A percentile compares a stretch with the other conserved stretches of the same genome.
phyloP scores from a whole-genome alignment of 1,284 basidiomycete species.

The Xerocomus amazonicus region DNA sequence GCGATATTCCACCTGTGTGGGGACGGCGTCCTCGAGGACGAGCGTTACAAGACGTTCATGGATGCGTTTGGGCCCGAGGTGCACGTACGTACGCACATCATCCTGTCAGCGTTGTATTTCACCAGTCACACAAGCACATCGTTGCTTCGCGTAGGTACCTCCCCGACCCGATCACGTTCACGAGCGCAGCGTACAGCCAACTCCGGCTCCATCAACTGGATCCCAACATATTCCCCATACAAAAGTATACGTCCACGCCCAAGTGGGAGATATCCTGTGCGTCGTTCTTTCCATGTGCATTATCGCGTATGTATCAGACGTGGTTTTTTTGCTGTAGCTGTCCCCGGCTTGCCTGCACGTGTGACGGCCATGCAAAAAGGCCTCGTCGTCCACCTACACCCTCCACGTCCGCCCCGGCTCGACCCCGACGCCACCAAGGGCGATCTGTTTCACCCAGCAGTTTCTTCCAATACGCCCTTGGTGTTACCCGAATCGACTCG shows the following conservation, averaged over 20 bases:
- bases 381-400: constrained; percentile 42
- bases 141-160: constrained; percentile 59
- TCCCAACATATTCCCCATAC: constrained; percentile 68
- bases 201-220: constrained; percentile 75
- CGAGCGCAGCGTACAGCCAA: constrained; percentile 69
- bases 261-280: constrained; percentile 43
- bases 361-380: constrained; percentile 39
- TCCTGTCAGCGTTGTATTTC: not conserved
- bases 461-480: constrained; percentile 29
- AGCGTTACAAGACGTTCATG: constrained; percentile 73
- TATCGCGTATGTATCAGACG: not conserved
- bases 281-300: constrained; percentile 8
- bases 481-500: constrained; percentile 37
- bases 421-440: constrained; percentile 33
- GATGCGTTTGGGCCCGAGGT: constrained; percentile 52
- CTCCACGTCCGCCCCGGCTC: constrained; percentile 39
- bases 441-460: constrained; percentile 50
- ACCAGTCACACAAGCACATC: constrained; percentile 52
- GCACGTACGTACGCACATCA: constrained; percentile 44
- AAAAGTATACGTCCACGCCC: constrained; percentile 48
- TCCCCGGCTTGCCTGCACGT: constrained; percentile 48
- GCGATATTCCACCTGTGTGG: constrained; percentile 68
- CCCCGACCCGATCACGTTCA: constrained; percentile 72
- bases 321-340: constrained; percentile 30
- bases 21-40: constrained; percentile 63